phyloP scores from a whole-genome alignment of 169 alveolate genomes.

The Eimeria brunetti region DNA sequence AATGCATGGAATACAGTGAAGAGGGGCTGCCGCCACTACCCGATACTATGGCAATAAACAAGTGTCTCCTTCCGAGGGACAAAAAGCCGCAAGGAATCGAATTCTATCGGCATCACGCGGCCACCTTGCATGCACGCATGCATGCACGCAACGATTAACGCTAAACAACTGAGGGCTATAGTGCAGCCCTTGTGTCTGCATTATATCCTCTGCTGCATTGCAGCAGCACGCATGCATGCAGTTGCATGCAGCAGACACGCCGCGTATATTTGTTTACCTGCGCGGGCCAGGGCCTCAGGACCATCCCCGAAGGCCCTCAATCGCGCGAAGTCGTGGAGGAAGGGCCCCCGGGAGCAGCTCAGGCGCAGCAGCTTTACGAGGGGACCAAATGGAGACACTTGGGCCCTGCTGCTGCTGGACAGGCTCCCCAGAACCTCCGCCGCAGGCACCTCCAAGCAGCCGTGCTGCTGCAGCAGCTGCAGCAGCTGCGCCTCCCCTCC shows the following conservation, averaged over 20 bases:
- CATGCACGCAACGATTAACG: not conserved
- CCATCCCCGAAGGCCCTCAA: slow-evolving; percentile 17
- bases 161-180: too few relatives aligned
- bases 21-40: not conserved
- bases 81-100: too few relatives aligned
- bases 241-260: not conserved
- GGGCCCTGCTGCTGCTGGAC: not conserved
- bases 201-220: not conserved
- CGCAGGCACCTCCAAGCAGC: slow-evolving; percentile 50
- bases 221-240: too few relatives aligned
- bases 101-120: too few relatives aligned
- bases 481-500: slow-evolving; percentile 32
- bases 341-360: slow-evolving; percentile 26
- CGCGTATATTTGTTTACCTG: slow-evolving; percentile 48
- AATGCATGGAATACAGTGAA: not conserved
- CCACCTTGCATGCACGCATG: not conserved
- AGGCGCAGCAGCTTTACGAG: not conserved
- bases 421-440: slow-evolving; percentile 2
- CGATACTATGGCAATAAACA: not conserved
- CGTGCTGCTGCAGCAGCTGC: slow-evolving; percentile 69
- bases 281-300: slow-evolving; percentile 31
- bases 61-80: not conserved
- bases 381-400: slow-evolving; percentile 1
- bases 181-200: too few relatives aligned
- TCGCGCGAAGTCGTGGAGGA: slow-evolving; percentile 14